Evolutionary conservation across 2,329 filamentous ascomycete species (phyloP).

Genomic region (Neofusicoccum sp.): DNA sequence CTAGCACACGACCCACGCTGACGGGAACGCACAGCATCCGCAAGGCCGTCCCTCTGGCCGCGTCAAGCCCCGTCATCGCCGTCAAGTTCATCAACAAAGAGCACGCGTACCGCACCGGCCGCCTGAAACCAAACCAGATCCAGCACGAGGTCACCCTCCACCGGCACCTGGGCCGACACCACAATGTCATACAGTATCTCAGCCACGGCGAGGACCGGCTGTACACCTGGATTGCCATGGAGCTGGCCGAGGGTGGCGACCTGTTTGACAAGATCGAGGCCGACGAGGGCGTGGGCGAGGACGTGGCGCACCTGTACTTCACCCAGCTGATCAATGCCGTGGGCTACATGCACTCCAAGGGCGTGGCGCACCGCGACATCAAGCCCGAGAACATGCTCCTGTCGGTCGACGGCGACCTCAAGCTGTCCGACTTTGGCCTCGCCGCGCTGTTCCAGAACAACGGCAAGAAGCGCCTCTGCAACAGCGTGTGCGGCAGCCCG

Average conservation of each 20-base stretch:
- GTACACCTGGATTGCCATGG: slow-evolving; percentile 99
- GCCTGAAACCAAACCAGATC: slow-evolving; percentile 85
- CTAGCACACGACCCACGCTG: slow-evolving; percentile 15
- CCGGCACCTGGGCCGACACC: slow-evolving; percentile 82
- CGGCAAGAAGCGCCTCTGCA: slow-evolving; percentile 77
- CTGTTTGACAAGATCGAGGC: slow-evolving; percentile 99
- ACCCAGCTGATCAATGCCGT: slow-evolving; percentile 87
- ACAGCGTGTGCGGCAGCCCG: slow-evolving; percentile 91
- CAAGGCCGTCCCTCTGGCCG: slow-evolving; percentile 78
- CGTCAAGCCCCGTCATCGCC: slow-evolving; percentile 78
- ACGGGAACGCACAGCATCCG: slow-evolving; percentile 67
- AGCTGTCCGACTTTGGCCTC: slow-evolving; percentile 95
- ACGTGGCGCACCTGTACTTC: slow-evolving; percentile 97
- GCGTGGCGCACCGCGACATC: slow-evolving; percentile 79
- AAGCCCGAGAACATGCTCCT: slow-evolving; percentile 92
- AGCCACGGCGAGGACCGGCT: slow-evolving; percentile 79
- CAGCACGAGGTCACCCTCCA: slow-evolving; percentile 91
- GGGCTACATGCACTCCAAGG: slow-evolving; percentile 93
- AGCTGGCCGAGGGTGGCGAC: slow-evolving; percentile 91
- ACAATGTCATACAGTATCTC: slow-evolving; percentile 93
- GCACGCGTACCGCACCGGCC: slow-evolving; percentile 86
- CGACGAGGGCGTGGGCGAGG: slow-evolving; percentile 89
- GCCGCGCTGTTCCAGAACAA: slow-evolving; percentile 92
- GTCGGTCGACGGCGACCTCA: slow-evolving; percentile 80
- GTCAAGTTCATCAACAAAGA: slow-evolving; percentile 99